phyloP scores from a whole-genome alignment of 805 yeast genomes.

The Candida suzukii region DNA sequence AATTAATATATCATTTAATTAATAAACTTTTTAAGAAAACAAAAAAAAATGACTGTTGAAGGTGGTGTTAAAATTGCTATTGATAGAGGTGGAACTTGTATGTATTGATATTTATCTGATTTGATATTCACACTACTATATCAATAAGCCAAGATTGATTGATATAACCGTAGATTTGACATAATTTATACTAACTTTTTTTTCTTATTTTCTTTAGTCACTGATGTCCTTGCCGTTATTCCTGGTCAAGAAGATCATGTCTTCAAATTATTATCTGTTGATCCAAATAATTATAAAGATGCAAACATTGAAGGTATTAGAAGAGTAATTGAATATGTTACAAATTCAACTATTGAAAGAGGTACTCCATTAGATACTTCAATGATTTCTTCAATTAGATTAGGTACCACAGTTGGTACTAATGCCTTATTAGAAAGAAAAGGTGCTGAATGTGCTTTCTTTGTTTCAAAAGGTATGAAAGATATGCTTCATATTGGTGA shows the following conservation, averaged over 20 bases:
- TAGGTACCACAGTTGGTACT: slow-evolving; percentile 41
- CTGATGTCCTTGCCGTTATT: slow-evolving; percentile 35
- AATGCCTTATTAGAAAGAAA: slow-evolving; percentile 39
- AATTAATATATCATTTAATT: no score
- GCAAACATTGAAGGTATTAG: slow-evolving; percentile 41
- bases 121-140: no score
- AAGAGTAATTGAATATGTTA: slow-evolving; percentile 27
- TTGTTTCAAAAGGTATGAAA: slow-evolving; percentile 38
- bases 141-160: no score
- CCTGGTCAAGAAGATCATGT: slow-evolving; percentile 29
- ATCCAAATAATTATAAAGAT: slow-evolving; percentile 32
- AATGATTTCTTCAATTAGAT: slow-evolving; percentile 27
- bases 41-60: background rate
- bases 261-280: slow-evolving; percentile 35
- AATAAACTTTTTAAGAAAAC: no score
- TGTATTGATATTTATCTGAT: no score
- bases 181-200: background rate
- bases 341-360: slow-evolving; percentile 20
- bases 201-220: slow-evolving; percentile 15
- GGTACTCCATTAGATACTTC: slow-evolving; percentile 20
- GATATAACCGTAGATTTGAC: no score
- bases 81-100: slow-evolving; percentile 9
- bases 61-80: slow-evolving; percentile 6
- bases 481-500: slow-evolving; percentile 38
- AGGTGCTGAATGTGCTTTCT: slow-evolving; percentile 34